Base-by-base conservation (phyloP, 441 rosid genomes). In the Gossypium lobatum region DNA sequence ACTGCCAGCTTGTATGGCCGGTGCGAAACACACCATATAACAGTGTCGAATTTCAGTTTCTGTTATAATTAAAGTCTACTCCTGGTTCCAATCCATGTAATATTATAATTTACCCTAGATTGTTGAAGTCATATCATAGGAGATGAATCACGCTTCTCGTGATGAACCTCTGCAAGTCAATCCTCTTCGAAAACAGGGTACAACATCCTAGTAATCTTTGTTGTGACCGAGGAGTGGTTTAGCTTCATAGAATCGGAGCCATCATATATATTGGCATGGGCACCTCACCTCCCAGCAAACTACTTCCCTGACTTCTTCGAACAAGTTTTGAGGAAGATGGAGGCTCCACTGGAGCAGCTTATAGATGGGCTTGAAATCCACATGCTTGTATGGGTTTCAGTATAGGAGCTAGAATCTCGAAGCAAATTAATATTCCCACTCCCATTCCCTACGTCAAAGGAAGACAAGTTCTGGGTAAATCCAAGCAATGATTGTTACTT, bases 361-460 rank as follows among this genome's bases (percentile, higher is more conserved):
- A 73, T 79, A 3, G 75, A 75, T 48, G 61, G 71, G 57, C 73
- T 74, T 2, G 26, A 69, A 1, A 67, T 52, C 71, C 0, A 59
- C 70, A 10, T 25, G 77, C 37, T 48, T 79, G 16, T 1, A 34
- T 2, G 77, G 59, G 71, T 79, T 28, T 80, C 79, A 1, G 46
- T 73, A 2, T 76, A 80, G 31, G 84, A 87, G 76, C 84, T 87
- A 1, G 91, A 87, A 72, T 52, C 79, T 1, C 64, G 59, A 65
- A 80, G 31, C 71, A 42, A 57, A 23, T 82, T 2, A 5, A 68
- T 0, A 28, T 42, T 11, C 82, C 88, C 1, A 71, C 87, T 6
- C 70, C 67, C 6, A 81, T 87, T 61, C 88, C 88, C 0, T 76
- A 63, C 39, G 23, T 75, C 8, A 77, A 82, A 11, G 2, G 59